phyloP scores from a whole-genome alignment of 2,329 filamentous ascomycete species.

The Fusarium anthophilum region DNA sequence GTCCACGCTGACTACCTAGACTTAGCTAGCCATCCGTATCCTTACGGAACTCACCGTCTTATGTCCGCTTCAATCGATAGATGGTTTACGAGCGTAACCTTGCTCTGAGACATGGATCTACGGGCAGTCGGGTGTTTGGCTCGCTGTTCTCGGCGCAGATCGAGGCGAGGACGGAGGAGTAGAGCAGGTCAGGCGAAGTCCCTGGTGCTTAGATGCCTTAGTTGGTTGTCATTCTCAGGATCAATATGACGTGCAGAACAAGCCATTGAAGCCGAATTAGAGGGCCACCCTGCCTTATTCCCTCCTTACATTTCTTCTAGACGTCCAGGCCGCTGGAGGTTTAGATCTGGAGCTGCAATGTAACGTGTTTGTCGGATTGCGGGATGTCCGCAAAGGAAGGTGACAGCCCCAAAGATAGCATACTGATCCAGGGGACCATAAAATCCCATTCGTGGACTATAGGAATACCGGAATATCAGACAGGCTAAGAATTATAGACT shows the following conservation, averaged over 20 bases:
- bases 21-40: not conserved
- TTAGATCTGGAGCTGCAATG: too few relatives aligned
- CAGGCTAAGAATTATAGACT: fast-evolving
- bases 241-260: too few relatives aligned
- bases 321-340: fast-evolving
- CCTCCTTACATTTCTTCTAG: fast-evolving
- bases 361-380: too few relatives aligned
- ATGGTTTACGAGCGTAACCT: not conserved
- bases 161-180: not conserved
- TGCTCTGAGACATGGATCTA: not conserved
- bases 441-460: not conserved
- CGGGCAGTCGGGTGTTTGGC: not conserved
- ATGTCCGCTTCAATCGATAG: not conserved
- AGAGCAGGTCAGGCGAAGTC: not conserved
- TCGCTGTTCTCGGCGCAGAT: not conserved
- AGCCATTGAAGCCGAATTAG: too few relatives aligned
- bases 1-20: not conserved
- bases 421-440: fast-evolving
- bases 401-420: not conserved
- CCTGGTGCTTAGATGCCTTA: not conserved
- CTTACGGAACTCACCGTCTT: not conserved
- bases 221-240: too few relatives aligned
- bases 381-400: fast-evolving
- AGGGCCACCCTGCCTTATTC: fast-evolving
- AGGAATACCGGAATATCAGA: fast-evolving